Base-by-base conservation (phyloP, 2,329 filamentous ascomycete species). In the Neonectria sp. region DNA sequence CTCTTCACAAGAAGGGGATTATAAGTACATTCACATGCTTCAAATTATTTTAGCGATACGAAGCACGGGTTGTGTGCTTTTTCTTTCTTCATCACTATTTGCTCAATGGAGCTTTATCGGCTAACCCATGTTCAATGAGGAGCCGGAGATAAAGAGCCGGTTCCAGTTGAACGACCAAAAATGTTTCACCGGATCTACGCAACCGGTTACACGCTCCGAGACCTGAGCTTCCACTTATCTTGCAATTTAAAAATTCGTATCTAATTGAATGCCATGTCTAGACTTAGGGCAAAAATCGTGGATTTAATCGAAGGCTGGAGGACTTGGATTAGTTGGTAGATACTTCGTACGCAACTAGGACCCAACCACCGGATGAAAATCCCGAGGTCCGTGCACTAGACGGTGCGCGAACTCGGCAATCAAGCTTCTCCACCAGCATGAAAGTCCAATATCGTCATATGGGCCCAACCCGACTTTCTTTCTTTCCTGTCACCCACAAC, bases 401-500 rank as follows among this genome's bases (percentile, higher is more conserved):
- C 64, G n/a, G 17, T n/a, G 55, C 65, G 63, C 71, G 60, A 69
- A 71, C 68, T 72, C 69, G 73, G 71, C 65, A 72, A 74, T 71
- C 71, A 69, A 69, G 61, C 68, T 70, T 76, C 74, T 68, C 74
- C 74, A 76, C 71, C 65, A 57, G 62, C 71, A 73, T 75, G 65
- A 76, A 74, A 68, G 70, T 70, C 68, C 57, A 68, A 71, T 62
- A 75, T 65, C 72, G 75, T 77, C 76, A 78, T 77, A 75, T 71
- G 69, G 63, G 69, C 66, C 60, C 60, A 75, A 71, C 70, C 72
- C 60, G 69, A 68, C 68, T 68, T 70, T 73, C 68, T 73, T 69
- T 61, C 62, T 65, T 55, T 64, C 69, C 71, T 67, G 66, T 64
- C 70, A 75, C 66, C 69, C 55, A 55, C 48, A 67, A 57, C 59